Evolutionary conservation across 2,329 filamentous ascomycete species (phyloP), one percentile per base, ranked within the genome.

Genomic region (Fusarium oxysporum): DNA sequence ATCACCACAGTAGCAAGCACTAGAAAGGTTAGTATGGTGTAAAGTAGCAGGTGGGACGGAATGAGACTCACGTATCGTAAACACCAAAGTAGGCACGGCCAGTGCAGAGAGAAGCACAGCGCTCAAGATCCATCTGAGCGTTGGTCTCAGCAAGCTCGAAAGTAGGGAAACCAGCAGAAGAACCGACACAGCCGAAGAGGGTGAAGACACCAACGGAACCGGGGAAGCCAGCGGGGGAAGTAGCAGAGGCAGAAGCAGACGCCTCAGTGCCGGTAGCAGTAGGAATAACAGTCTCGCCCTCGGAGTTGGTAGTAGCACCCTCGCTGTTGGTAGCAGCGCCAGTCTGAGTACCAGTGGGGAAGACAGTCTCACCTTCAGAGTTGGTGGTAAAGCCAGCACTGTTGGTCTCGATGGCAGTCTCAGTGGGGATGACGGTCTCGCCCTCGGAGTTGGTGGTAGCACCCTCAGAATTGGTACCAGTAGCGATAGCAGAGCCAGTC

Each of bases 101-200:
- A 16, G 61, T 65, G 57, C 80, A 81, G 62, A 60, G 62, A 16
- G 66, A 62, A 11, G 69, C 73, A 53, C 79, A 81, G 9, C 70
- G 45, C 12, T 80, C 75, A 33, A 79, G 51, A 35, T 65, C 72
- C 72, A 76, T 76, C 16, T 60, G 12, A 8, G 38, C 50, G 23
- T 67, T 65, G n/a, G 63, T 38, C 12, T 66, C 68, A 5, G 71
- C 53, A 41, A 68, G 66, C n/a, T 58, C 33, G 23, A 80, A 80
- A 40, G 58, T 70, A 7, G 73, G 65, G 63, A 77, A 79, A 10
- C 63, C 68, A 4, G 45, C 45, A 3, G 43, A 14, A 3, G 76
- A 78, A n/a, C 57, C 60, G 43, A 72, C 65, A 58, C 80, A 81
- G 43, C 79, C 80, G 25, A 70, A 68, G n/a, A 76, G 61, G 19